Evolutionary conservation across 495 filamentous ascomycete species (phyloP).

Genomic region (Neurospora africana): DNA sequence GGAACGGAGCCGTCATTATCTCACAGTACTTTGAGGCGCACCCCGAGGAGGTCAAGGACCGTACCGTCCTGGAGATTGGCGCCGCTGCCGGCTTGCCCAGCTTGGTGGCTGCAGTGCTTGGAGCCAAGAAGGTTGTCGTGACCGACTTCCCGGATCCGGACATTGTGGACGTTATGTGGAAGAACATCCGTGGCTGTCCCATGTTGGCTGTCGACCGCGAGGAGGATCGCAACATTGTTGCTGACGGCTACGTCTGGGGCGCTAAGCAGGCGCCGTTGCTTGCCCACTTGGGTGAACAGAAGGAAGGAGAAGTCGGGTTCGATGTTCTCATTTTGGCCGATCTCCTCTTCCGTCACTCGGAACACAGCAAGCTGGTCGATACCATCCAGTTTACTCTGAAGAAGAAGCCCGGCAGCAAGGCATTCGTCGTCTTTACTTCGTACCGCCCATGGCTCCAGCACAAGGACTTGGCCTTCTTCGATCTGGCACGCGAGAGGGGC

Average conservation of each 20-base stretch:
- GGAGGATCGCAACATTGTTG: constrained; percentile 27
- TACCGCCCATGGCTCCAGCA: constrained; percentile 84
- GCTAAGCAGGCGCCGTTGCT: constrained; percentile 42
- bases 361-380: constrained; percentile 64
- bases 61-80: constrained; percentile 76
- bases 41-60: constrained; percentile 45
- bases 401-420: constrained; percentile 42
- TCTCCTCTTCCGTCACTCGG: constrained; percentile 77
- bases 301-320: constrained; percentile 36
- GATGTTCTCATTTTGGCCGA: constrained; percentile 80
- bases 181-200: constrained; percentile 51
- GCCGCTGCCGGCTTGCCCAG: constrained; percentile 80
- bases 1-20: constrained; percentile 73
- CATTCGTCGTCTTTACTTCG: constrained; percentile 84
- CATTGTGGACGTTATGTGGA: constrained; percentile 60
- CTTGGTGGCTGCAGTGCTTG: constrained; percentile 62
- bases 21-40: constrained; percentile 65
- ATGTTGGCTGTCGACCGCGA: constrained; percentile 4
- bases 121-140: constrained; percentile 59
- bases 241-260: constrained; percentile 76
- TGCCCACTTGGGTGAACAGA: constrained; percentile 28
- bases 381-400: constrained; percentile 56
- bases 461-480: constrained; percentile 79
- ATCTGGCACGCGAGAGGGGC: constrained; percentile 53
- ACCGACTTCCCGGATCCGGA: constrained; percentile 86